phyloP scores from a whole-genome alignment of 441 rosid genomes.

The Populus tomentosa region DNA sequence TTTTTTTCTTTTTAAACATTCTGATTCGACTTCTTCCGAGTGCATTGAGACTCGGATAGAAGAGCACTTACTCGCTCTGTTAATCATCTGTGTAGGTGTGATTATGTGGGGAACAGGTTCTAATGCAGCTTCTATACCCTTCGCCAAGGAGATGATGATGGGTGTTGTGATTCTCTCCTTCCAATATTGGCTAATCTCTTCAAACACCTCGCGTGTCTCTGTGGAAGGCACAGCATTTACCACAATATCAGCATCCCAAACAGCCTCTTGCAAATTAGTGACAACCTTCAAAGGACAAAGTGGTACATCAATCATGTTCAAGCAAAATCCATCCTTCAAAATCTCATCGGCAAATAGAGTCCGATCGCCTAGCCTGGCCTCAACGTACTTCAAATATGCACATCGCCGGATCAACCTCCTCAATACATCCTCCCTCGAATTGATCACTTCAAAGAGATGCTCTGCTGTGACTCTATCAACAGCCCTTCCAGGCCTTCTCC shows the following conservation, averaged over 20 bases:
- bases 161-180: conserved; percentile 79
- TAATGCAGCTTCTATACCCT: conserved; percentile 91
- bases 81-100: conserved; percentile 93
- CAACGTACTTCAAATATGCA: conserved; percentile 91
- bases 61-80: conserved; percentile 70
- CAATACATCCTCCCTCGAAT: conserved; percentile 85
- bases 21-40: too few species aligned
- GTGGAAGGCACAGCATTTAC: conserved; percentile 98
- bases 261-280: conserved; percentile 95
- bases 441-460: conserved; percentile 92
- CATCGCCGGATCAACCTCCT: conserved; percentile 93
- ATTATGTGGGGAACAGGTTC: conserved; percentile 74
- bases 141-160: conserved; percentile 76
- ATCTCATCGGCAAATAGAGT: conserved; percentile 30
- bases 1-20: too few species aligned
- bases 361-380: conserved; percentile 93
- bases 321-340: too few species aligned
- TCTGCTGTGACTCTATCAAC: conserved; percentile 76
- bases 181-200: conserved; percentile 86
- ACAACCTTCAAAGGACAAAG: conserved; percentile 93
- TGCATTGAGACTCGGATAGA: neutral
- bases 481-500: conserved; percentile 87
- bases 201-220: conserved; percentile 76
- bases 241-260: conserved; percentile 98
- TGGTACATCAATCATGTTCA: conserved; percentile 23